These are phyloP conservation scores for Colletotrichum navitas DNA, from an alignment of 2,329 filamentous ascomycete species.

Conservation along the genomic window DNA sequence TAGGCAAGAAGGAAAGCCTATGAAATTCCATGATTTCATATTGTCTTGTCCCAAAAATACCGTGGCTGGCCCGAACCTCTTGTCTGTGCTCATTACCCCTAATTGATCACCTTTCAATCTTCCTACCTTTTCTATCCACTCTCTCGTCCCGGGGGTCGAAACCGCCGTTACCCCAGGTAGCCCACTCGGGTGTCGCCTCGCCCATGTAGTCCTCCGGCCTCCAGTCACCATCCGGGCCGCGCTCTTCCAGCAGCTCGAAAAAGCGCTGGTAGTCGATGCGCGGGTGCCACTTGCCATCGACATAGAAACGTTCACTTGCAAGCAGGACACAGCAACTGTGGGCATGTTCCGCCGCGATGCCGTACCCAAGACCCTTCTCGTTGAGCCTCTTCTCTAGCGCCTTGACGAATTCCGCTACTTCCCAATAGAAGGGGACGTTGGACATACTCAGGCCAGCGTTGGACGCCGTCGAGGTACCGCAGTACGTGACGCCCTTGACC, in stretches of 20 bases:
- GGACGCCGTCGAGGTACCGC: constrained; percentile 87
- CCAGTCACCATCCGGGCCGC: constrained; percentile 76
- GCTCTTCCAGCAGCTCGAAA: constrained; percentile 84
- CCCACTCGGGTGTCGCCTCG: constrained; percentile 89
- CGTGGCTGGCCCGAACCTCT: neutral
- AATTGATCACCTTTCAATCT: constrained; percentile 59
- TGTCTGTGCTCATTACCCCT: constrained; percentile 26
- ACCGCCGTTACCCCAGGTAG: constrained; percentile 91
- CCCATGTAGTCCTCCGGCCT: constrained; percentile 92
- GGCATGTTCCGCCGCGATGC: constrained; percentile 93
- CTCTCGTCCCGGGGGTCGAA: constrained; percentile 92
- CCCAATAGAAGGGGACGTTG: constrained; percentile 96
- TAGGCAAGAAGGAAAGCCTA: constrained; percentile 27
- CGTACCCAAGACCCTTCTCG: constrained; percentile 81
- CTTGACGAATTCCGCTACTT: constrained; percentile 85
- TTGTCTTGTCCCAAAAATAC: neutral
- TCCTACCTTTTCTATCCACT: constrained; percentile 87
- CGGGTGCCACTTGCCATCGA: constrained; percentile 87
- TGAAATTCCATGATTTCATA: constrained; percentile 18
- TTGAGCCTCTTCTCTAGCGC: constrained; percentile 78
- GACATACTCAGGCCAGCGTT: constrained; percentile 94
- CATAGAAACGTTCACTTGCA: constrained; percentile 83
- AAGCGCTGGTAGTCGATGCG: constrained; percentile 91
- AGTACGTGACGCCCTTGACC: constrained; percentile 97
- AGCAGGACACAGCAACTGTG: constrained; percentile 94